Base-by-base conservation (phyloP, 2,329 filamentous ascomycete genomes). In the Aspergillus aculeatinus region DNA sequence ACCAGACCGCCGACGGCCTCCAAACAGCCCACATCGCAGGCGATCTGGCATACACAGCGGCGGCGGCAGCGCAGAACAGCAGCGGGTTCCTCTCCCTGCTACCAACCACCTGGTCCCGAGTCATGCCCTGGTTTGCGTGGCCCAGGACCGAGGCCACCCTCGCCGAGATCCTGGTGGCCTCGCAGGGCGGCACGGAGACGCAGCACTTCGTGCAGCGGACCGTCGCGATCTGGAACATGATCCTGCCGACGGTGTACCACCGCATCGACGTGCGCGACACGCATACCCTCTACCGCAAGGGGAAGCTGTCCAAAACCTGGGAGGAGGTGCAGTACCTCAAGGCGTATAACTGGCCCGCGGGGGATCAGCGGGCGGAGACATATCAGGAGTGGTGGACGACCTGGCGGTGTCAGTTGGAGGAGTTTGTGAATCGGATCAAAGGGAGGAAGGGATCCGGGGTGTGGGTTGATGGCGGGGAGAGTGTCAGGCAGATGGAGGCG, bases 371-470 rank as follows among this genome's bases (percentile, higher is more conserved):
- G 9, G 19, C 51, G 3, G 42, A 50, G 1, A 49, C 31, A 1
- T 56, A 56, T 23, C 72, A 78, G 66, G 65, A 67, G 1, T 77
- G 70, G 57, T 83, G 80, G 81, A 68, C 72, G 14, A 76, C 76
- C 5, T 82, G 81, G 66, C 72, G 78, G 7, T 73, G 82, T 65
- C 77, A 80, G 72, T 72, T 84, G 27, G 78, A 83, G 65, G 72
- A 78, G 61, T 84, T 84, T 67, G 79, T 83, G 16, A 77, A 82
- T 66, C 70, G 67, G 44, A 64, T 83, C 35, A 76, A 75, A 51
- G 78, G 77, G 0, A 70, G 75, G 1, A 64, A 76, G 51, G 70
- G 61, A 4, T 60, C 73, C 4, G 74, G 71, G 0, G 60, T 72
- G 2, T 82, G 80, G 79, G 69, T 83, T 9, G 68, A 70, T n/a